Conservation (phyloP, 2,329 filamentous ascomycete species). For the Talaromyces sp. region DNA sequence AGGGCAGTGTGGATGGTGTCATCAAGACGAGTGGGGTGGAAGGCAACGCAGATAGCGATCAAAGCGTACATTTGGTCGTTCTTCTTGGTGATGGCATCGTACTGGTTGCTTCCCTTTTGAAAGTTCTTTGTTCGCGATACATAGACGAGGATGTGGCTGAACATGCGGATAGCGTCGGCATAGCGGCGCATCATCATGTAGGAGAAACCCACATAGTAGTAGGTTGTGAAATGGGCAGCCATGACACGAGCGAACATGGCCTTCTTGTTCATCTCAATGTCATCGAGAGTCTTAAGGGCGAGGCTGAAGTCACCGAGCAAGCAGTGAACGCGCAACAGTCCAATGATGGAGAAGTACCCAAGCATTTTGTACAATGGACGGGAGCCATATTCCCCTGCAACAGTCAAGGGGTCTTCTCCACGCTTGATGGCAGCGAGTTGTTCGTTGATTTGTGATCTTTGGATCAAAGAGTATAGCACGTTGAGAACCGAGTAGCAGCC, state of each 20-base stretch:
- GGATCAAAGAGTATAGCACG: conserved; percentile 97
- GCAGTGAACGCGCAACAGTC: conserved; percentile 91
- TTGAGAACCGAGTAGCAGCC: conserved; percentile 99
- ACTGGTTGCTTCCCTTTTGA: conserved; percentile 87
- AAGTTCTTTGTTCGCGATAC: conserved; percentile 99
- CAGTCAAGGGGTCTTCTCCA: conserved; percentile 80
- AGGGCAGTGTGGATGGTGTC: conserved; percentile 98
- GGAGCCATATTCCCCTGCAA: conserved; percentile 91
- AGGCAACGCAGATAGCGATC: conserved; percentile 97
- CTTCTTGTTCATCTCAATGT: conserved; percentile 99
- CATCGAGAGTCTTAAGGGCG: conserved; percentile 96
- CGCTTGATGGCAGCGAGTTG: conserved; percentile 93
- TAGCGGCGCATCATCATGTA: conserved; percentile 99
- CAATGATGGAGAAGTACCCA: conserved; percentile 99
- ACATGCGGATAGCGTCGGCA: conserved; percentile 98
- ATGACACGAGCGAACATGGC: conserved; percentile 99
- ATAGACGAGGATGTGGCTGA: conserved; percentile 99
- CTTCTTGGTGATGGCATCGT: conserved; percentile 99
- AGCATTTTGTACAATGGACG: conserved; percentile 97
- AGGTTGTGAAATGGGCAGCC: conserved; percentile 98
- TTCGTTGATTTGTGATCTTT: conserved; percentile 96
- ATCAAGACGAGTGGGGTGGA: conserved; percentile 94
- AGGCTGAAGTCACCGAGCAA: conserved; percentile 96
- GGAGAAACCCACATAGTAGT: conserved; percentile 99
- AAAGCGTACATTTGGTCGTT: conserved; percentile 99